Evolutionary conservation across 495 filamentous ascomycete genomes (phyloP).

Genomic region (Parathielavia hyrcaniae): DNA sequence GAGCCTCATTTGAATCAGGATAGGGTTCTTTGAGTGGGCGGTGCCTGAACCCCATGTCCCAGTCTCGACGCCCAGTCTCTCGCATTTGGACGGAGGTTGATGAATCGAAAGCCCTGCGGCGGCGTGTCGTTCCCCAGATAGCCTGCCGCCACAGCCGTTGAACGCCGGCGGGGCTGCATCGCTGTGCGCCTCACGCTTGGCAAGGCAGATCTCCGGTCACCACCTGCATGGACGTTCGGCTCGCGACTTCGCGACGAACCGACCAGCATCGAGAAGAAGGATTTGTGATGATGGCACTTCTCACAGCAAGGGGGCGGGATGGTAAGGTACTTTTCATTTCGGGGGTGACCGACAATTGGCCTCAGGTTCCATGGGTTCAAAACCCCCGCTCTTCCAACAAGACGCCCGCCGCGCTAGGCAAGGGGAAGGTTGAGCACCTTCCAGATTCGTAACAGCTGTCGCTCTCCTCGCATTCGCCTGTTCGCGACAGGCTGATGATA

Average conservation of each 20-base stretch:
- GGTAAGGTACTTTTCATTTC: background rate
- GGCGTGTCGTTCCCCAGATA: conserved; percentile 13
- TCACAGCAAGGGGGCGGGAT: background rate
- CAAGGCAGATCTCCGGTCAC: conserved; percentile 19
- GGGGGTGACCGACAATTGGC: background rate
- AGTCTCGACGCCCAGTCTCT: background rate
- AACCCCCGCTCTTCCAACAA: background rate
- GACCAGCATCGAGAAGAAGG: background rate
- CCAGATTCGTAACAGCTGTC: background rate
- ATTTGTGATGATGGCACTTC: background rate
- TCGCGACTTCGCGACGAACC: background rate
- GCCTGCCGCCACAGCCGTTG: conserved; percentile 15
- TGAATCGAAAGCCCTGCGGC: background rate
- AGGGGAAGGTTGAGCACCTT: background rate
- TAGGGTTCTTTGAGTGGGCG: background rate
- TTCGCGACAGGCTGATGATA: too few relatives aligned
- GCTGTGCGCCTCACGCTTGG: conserved; percentile 14
- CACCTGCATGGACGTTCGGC: background rate
- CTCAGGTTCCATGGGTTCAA: background rate
- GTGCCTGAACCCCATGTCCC: conserved; percentile 8
- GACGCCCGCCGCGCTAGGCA: background rate
- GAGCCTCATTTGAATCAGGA: background rate
- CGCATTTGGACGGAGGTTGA: background rate
- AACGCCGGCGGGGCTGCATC: conserved; percentile 2
- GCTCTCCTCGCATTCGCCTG: background rate